A percentile compares a stretch with the other conserved stretches of the same genome.
These are phyloP conservation scores for Lobosporangium transversale DNA, from an alignment of 192 early-diverging fungal species.

Conservation along the genomic window DNA sequence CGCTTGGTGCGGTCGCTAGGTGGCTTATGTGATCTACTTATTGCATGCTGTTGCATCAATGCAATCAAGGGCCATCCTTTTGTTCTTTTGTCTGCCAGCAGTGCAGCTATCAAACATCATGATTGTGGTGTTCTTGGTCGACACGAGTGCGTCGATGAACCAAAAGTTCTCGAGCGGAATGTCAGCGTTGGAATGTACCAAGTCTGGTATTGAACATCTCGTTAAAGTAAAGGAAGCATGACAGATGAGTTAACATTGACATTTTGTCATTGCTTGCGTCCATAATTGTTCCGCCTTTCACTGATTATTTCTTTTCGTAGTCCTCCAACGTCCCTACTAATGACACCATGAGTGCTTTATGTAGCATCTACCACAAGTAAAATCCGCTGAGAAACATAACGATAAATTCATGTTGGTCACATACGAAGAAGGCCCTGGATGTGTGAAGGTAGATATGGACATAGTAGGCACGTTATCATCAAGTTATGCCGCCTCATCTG, in stretches of 20 bases:
- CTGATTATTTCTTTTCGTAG: no score
- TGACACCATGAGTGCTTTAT: not conserved
- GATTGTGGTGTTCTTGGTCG: constrained; percentile 81
- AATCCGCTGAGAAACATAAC: constrained; percentile 61
- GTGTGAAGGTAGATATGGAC: constrained; percentile 67
- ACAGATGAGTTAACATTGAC: no score
- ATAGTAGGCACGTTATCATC: no score
- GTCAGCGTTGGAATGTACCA: constrained; percentile 76
- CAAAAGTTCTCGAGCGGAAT: constrained; percentile 64
- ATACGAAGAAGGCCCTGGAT: constrained; percentile 62
- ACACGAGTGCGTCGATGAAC: constrained; percentile 89
- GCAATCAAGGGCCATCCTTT: not conserved
- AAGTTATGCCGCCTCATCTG: no score
- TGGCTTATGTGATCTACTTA: no score
- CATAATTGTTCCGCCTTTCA: no score
- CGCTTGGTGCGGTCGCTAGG: no score
- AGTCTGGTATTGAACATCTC: constrained; percentile 81
- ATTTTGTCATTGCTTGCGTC: no score
- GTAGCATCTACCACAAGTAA: constrained; percentile 46
- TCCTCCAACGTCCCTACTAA: no score
- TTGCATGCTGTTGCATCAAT: no score
- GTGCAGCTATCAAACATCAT: constrained; percentile 7
- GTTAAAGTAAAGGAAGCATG: constrained; percentile 61
- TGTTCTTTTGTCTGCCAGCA: not conserved
- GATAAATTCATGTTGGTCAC: constrained; percentile 84